Evolutionary conservation across 2,329 filamentous ascomycete genomes (phyloP), one percentile per base, ranked within the genome.

Genomic region (Penicillium sp.): DNA sequence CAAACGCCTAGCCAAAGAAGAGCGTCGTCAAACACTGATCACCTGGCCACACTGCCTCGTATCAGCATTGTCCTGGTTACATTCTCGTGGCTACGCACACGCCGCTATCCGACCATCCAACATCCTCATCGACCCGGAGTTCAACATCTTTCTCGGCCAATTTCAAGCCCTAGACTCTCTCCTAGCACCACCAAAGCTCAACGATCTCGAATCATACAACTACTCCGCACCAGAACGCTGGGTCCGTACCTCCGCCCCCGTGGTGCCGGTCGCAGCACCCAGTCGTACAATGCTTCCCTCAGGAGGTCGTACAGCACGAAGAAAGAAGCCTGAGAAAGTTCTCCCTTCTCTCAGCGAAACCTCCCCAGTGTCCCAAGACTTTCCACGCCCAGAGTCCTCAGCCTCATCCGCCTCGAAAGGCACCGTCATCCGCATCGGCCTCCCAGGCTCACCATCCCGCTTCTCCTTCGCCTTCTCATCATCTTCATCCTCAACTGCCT

Each of bases 31-130:
- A 36, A 72, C 66, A 1, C 55, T 78, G 33, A 64, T 78, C 42
- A 73, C 71, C 48, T 79, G 76, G 76, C 74, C 74, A 15, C 75
- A 78, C 56, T 78, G 76, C 57, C 68, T 86, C 8, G 73, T 76
- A 2, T 81, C 81, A 57, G 81, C 80, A 2, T 57, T 85, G 18
- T 76, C 81, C 6, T 83, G 78, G 60, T 68, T 85, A 1, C 83
- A 86, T 61, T 74, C 76, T 9, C 78, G 78, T 28, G 81, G 79
- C 2, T 76, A 80, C 26, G 73, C 73, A 12, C 83, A 86, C 60
- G 78, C 79, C 24, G 76, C 76, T 2, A 84, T 86, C 52, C 75
- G 80, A 15, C 84, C 83, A 1, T 83, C 81, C 2, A 85, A 84
- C 54, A 80, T 86, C 39, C 71, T 84, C 31, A 72, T 86, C 50